Evolutionary conservation across 2,329 filamentous ascomycete genomes (phyloP).

Genomic region (Neonectria sp.): DNA sequence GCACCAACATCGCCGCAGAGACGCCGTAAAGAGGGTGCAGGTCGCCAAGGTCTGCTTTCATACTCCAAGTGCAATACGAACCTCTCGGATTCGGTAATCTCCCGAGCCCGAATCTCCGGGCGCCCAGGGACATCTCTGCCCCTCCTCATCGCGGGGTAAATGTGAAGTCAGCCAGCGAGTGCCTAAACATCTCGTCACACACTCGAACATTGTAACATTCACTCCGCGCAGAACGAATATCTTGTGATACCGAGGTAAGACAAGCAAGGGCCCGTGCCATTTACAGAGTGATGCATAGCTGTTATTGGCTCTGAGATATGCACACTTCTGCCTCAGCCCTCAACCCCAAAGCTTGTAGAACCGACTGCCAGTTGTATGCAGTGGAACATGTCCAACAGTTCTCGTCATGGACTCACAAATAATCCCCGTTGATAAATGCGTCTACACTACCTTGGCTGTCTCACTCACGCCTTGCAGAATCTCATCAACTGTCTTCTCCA

Average conservation of each 20-base stretch:
- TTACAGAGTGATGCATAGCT: not conserved
- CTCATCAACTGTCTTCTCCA: constrained; percentile 39
- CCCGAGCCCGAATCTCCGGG: not conserved
- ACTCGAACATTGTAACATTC: not conserved
- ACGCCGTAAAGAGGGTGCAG: not conserved
- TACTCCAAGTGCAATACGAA: not conserved
- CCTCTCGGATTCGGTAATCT: constrained; percentile 1
- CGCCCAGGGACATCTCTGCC: not conserved
- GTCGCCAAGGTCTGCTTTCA: not conserved
- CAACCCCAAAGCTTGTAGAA: no score
- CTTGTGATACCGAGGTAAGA: not conserved
- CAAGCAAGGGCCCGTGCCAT: not conserved
- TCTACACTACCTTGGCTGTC: not conserved
- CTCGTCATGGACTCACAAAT: not conserved
- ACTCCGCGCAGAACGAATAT: not conserved
- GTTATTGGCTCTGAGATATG: not conserved
- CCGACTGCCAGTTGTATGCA: not conserved
- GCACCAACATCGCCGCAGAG: not conserved
- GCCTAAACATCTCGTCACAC: not conserved
- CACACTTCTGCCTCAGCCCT: not conserved
- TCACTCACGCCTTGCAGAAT: constrained; percentile 11
- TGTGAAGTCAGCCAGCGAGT: not conserved
- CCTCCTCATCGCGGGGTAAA: not conserved
- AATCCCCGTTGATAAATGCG: no score
- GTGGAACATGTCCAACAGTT: not conserved